Evolutionary conservation across 2,329 filamentous ascomycete genomes (phyloP), one percentile per base, ranked within the genome.

Genomic region (Penicillium sp.): DNA sequence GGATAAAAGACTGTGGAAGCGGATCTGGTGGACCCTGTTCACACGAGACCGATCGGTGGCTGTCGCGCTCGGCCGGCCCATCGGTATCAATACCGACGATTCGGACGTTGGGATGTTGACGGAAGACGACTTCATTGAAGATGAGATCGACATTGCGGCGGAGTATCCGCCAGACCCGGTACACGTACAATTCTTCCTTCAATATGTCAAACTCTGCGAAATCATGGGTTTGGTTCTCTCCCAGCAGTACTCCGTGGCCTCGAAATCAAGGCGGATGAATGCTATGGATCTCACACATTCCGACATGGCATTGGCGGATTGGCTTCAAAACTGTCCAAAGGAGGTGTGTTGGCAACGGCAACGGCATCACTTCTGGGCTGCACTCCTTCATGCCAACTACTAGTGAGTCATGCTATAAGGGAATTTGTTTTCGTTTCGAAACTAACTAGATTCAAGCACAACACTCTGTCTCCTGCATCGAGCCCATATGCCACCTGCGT

Each of bases 1-100:
- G 2, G 93, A 98, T 69, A 97, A 98, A 72, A 81, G 89, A 40
- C 71, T 97, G 10, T 96, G 91, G 91, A 96, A 96, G 71, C 82
- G 93, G 34, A 95, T 97, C 38, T 98, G 93, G 93, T 98, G 93
- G 93, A 93, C 90, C 0, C 76, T 98, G 0, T 97, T 97, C 70
- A 96, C 91, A 1, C 80, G 93, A 47, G 93, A 98, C 70, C 84
- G 93, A 59, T 96, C 91, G 0, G 90, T 97, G 7, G 91, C 93
- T 1, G 91, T 97, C 19, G 93, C 93, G 1, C 77, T 97, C 6
- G 93, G 93, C 17, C 83, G 93, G 3, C 93, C 93, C 1, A 87
- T 95, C 32, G 86, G 89, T 55, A 96, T 98, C 72, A 96, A 95
- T 63, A 87, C 94, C 1, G 93, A 98, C 62, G 93, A 98, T 66